Percentiles rank a stretch among this genome's conserved stretches.
phyloP scores from a whole-genome alignment of 495 filamentous ascomycete species.

The Penicillium cosmopolitanum region DNA sequence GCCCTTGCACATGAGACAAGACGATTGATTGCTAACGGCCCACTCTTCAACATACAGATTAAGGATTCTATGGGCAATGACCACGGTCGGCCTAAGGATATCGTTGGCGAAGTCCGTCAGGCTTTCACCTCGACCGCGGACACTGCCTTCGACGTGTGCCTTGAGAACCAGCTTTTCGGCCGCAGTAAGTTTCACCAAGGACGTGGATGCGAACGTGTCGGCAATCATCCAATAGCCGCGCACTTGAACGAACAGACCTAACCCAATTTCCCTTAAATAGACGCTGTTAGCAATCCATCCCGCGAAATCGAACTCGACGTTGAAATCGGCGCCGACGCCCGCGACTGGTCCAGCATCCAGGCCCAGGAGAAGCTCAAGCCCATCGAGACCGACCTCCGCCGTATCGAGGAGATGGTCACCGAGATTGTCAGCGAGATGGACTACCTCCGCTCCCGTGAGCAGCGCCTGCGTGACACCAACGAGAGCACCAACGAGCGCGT shows the following conservation, averaged over 20 bases:
- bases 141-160: constrained; percentile 95
- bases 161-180: constrained; percentile 76
- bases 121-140: constrained; percentile 96
- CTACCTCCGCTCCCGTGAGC: constrained; percentile 86
- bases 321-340: constrained; percentile 97
- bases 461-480: constrained; percentile 96
- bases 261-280: constrained; percentile 18
- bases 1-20: not conserved
- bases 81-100: constrained; percentile 86
- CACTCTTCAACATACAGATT: constrained; percentile 63
- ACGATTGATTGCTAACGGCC: constrained; percentile 16
- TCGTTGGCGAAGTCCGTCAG: constrained; percentile 88
- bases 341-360: constrained; percentile 97
- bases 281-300: constrained; percentile 56
- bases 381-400: constrained; percentile 90
- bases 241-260: not conserved
- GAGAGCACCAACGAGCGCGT: constrained; percentile 99
- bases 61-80: constrained; percentile 94
- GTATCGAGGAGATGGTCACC: constrained; percentile 83
- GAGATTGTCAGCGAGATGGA: constrained; percentile 89
- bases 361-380: constrained; percentile 97
- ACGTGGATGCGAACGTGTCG: not conserved
- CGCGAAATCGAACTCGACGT: constrained; percentile 94
- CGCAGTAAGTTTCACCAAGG: constrained; percentile 56
- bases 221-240: not conserved